phyloP scores from a whole-genome alignment of 257 asterid species.

The Plantago major region DNA sequence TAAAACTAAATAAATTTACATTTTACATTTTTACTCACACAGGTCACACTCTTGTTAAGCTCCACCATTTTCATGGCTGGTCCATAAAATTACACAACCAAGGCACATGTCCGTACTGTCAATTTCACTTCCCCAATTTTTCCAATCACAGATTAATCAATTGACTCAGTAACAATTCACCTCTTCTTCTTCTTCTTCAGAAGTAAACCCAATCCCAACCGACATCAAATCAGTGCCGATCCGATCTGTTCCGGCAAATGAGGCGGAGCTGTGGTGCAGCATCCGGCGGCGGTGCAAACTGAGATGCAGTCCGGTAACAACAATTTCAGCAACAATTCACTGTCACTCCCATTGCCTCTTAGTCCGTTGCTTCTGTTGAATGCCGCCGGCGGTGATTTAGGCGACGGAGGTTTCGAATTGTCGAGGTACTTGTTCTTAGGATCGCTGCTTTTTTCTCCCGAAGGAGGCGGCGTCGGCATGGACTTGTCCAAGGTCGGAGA shows the following conservation, averaged over 20 bases:
- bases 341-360: constrained; percentile 67
- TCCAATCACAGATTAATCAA: no score
- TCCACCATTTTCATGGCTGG: no score
- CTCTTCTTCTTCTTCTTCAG: no score
- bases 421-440: constrained; percentile 85
- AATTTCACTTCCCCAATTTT: no score
- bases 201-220: constrained; percentile 11
- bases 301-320: constrained; percentile 76
- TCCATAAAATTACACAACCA: no score
- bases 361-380: constrained; percentile 70
- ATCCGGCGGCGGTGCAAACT: constrained; percentile 33
- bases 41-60: no score
- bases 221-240: constrained; percentile 32
- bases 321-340: constrained; percentile 26
- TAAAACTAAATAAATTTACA: no score
- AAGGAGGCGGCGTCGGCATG: constrained; percentile 62
- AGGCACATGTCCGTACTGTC: no score
- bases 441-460: constrained; percentile 82
- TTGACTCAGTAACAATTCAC: no score
- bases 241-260: constrained; percentile 42
- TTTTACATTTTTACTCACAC: no score
- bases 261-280: constrained; percentile 27
- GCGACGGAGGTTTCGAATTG: constrained; percentile 81
- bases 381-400: constrained; percentile 59
- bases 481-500: constrained; percentile 98